Base-by-base conservation (phyloP, 164 flowering plant species). In the Taxillus chinensis region DNA sequence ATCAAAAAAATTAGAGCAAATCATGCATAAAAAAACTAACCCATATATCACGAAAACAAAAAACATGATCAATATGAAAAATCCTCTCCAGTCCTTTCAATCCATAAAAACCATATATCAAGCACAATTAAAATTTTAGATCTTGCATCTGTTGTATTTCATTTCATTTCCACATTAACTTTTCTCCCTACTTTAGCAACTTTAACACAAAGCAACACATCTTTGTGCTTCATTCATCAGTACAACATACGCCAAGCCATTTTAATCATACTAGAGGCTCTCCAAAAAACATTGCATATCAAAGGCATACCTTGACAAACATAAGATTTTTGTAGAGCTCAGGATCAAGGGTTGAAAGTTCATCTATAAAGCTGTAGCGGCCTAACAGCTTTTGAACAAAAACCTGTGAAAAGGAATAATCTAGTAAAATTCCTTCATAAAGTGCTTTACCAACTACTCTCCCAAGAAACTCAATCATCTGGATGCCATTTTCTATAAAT, bases 301-400 rank as follows among this genome's bases (percentile, higher is more conserved):
- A 61, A 8, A 55, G 41, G n/a, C 64, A 78, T 83, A 91, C 99
- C 99, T 95, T 95, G 59, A 95, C 84, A 79, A 80, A 89, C 85
- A 91, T 82, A 62, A 95, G 90, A 75, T 91, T 95, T 75, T 80
- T 78, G 73, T 95, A 95, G 48, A 91, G 87, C 79, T 95, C 99
- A 54, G 97, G 95, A 76, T 95, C 99, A 57, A 95, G 85, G 17
- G 91, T 78, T 63, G 99, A 95, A 61, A 95, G 78, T 64, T 95
- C 99, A 83, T 95, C 99, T 69, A 95, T 77, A 80, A 95, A 95
- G 82, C 96, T 83, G 77, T 91, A 91, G n/a, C 97, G 95, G 48
- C 99, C 97, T 65, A 95, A 80, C 56, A 95, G 79, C 85, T 95
- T 95, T 77, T 84, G 99, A 8, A 95, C 86, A 76, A 95, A 95